Conservation (phyloP, 2,329 filamentous ascomycete genomes). For the Emmonsia crescens region DNA sequence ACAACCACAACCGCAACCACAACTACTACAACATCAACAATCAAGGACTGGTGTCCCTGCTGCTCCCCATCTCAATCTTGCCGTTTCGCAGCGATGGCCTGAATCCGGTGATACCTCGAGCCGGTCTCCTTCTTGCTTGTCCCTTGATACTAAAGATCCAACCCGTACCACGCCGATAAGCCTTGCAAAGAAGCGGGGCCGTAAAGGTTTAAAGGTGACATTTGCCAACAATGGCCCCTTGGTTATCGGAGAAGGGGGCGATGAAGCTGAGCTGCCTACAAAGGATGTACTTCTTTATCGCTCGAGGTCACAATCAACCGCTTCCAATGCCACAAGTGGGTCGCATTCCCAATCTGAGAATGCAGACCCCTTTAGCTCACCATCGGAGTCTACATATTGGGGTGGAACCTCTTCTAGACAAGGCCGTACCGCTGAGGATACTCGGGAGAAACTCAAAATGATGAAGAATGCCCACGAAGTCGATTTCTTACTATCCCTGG, state of each 20-base stretch:
- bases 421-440: constrained; percentile 9
- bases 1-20: constrained; percentile 1
- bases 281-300: constrained; percentile 47
- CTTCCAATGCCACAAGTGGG: constrained; percentile 4
- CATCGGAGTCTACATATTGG: background rate
- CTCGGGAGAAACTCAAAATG: constrained; percentile 20
- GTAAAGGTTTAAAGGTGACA: constrained; percentile 61
- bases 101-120: constrained; percentile 20
- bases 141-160: constrained; percentile 11
- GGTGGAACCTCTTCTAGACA: background rate
- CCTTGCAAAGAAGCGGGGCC: constrained; percentile 31
- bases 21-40: constrained; percentile 15
- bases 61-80: constrained; percentile 27
- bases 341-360: constrained; percentile 4
- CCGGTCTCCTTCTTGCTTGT: constrained; percentile 11
- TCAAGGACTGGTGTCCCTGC: background rate
- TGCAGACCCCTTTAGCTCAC: background rate
- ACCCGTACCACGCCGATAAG: constrained; percentile 14
- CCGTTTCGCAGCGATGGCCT: constrained; percentile 23
- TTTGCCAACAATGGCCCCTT: constrained; percentile 65
- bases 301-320: constrained; percentile 11
- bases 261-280: constrained; percentile 65
- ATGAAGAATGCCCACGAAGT: constrained; percentile 26
- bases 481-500: constrained; percentile 27
- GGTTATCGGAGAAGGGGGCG: constrained; percentile 82